These are phyloP conservation scores for Auricularia cornea DNA, from an alignment of 768 basidiomycete species.

Conservation along the genomic window DNA sequence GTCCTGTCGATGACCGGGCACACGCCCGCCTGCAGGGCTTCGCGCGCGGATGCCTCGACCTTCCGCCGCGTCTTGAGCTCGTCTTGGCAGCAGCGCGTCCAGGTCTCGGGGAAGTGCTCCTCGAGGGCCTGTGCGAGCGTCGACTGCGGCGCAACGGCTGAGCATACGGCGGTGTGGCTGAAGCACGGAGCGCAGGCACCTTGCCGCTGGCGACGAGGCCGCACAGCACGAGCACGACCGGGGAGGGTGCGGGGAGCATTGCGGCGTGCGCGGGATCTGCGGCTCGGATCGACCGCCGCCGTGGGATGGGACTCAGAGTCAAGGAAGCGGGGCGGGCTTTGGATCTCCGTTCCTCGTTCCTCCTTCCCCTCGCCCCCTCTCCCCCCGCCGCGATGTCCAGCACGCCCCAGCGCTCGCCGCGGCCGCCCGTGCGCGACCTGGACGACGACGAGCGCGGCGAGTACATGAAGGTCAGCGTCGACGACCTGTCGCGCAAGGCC, in stretches of 20 bases:
- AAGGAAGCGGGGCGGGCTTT: neutral
- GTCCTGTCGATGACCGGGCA: neutral
- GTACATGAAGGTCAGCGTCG: neutral
- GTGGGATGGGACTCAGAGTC: no score
- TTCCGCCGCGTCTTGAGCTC: neutral
- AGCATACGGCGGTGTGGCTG: neutral
- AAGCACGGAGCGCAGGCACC: neutral
- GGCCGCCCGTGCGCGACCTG: neutral
- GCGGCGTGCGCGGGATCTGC: neutral
- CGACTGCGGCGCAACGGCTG: neutral
- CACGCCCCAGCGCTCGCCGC: neutral
- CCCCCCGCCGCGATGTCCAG: neutral
- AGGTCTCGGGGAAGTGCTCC: neutral
- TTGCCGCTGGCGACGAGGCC: neutral
- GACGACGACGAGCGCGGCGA: conserved; percentile 7
- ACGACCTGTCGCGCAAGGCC: neutral
- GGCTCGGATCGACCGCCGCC: no score
- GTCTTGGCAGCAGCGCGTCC: neutral
- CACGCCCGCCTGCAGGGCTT: neutral
- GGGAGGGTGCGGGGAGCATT: neutral
- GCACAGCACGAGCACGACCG: neutral
- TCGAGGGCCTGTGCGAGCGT: neutral
- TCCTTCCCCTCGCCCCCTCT: neutral
- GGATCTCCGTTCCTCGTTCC: neutral
- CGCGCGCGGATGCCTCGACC: neutral